Conservation (phyloP, 140 eudicot genomes). For the Flaveria floridana region DNA sequence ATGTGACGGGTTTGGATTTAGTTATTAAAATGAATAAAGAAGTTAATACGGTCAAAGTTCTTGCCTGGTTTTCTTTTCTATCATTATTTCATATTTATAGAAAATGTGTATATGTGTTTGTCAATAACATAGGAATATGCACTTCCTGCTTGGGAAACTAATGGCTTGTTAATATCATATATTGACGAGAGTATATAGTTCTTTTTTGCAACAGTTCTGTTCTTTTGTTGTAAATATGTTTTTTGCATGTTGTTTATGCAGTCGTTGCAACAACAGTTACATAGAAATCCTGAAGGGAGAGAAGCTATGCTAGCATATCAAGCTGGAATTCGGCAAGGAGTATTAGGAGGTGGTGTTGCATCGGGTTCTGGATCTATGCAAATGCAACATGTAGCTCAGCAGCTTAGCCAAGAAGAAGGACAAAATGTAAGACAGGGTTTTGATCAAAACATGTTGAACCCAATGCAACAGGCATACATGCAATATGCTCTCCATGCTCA, state of each 20-base stretch:
- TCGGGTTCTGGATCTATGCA: conserved; percentile 61
- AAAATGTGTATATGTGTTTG: background rate
- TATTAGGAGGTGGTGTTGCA: conserved; percentile 52
- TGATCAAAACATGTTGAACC: conserved; percentile 73
- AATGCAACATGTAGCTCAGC: conserved; percentile 55
- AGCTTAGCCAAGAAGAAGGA: conserved; percentile 59
- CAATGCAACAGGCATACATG: conserved; percentile 80
- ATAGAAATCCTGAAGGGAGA: conserved; percentile 80
- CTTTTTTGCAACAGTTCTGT: background rate
- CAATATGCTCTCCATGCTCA: conserved; percentile 72
- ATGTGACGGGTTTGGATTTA: no score
- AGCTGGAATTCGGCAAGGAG: conserved; percentile 67
- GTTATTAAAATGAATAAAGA: no score
- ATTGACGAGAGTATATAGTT: background rate
- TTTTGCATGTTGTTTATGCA: conserved; percentile 36
- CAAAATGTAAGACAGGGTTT: conserved; percentile 61
- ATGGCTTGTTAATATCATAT: conserved; percentile 7
- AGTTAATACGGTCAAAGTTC: conserved; percentile 12
- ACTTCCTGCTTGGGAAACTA: conserved; percentile 2
- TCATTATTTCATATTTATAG: background rate
- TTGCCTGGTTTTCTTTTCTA: background rate
- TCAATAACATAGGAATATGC: background rate
- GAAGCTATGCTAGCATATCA: conserved; percentile 78
- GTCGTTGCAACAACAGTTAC: conserved; percentile 81
- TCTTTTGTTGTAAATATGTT: background rate